Conservation (phyloP, 2,329 filamentous ascomycete genomes). For the Camillea tinctor region DNA sequence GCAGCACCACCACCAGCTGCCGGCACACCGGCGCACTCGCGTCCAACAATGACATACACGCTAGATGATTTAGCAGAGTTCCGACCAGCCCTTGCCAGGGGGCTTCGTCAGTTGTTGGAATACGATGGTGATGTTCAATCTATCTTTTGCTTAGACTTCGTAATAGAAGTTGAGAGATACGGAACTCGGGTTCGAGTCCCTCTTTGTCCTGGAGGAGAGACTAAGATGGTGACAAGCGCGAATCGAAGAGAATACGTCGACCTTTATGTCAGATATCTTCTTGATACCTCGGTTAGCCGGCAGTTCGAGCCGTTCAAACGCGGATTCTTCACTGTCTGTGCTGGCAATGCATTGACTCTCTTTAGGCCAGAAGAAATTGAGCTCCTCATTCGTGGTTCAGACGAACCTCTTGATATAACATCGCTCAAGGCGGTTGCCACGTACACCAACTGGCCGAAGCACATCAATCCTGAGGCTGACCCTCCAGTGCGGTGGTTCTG, state of each 20-base stretch:
- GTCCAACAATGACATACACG: conserved; percentile 67
- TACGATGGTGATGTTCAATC: conserved; percentile 81
- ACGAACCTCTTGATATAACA: conserved; percentile 76
- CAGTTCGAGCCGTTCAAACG: conserved; percentile 94
- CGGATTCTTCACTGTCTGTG: conserved; percentile 90
- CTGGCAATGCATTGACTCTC: conserved; percentile 80
- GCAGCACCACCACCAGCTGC: conserved; percentile 64
- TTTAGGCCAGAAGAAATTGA: conserved; percentile 93
- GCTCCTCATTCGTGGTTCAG: conserved; percentile 78
- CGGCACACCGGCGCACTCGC: conserved; percentile 54
- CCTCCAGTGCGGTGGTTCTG: conserved; percentile 83
- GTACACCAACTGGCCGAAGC: conserved; percentile 75
- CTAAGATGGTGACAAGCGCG: conserved; percentile 73
- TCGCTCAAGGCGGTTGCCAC: conserved; percentile 73
- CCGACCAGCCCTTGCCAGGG: conserved; percentile 71
- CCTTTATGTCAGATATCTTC: conserved; percentile 74
- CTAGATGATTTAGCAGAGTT: conserved; percentile 83
- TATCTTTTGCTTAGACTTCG: conserved; percentile 80
- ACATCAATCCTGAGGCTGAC: conserved; percentile 50
- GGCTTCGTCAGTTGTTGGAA: conserved; percentile 73
- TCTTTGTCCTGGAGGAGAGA: conserved; percentile 72
- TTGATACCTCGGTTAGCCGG: conserved; percentile 73
- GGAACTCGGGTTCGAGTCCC: conserved; percentile 65
- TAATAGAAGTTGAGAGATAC: conserved; percentile 74
- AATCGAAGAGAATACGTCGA: conserved; percentile 87